phyloP scores from a whole-genome alignment of 2,329 filamentous ascomycete species.

The Pseudofabraea citricarpa region DNA sequence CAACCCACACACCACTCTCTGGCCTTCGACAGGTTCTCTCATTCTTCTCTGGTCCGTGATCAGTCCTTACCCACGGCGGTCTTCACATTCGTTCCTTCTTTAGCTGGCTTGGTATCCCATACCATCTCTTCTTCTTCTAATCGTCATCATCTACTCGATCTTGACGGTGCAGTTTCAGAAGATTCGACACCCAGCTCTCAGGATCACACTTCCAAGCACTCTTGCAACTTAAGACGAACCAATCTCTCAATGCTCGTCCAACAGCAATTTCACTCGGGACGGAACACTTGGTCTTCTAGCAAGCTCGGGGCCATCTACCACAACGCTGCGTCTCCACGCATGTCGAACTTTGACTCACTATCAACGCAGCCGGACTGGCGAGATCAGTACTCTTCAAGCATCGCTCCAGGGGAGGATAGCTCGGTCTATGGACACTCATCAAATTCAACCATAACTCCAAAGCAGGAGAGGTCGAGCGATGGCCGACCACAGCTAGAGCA shows the following conservation, averaged over 20 bases:
- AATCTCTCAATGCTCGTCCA: slow-evolving; percentile 31
- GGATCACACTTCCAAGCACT: slow-evolving; percentile 13
- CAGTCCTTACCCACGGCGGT: slow-evolving; percentile 18
- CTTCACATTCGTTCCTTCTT: slow-evolving; percentile 26
- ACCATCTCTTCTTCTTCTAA: slow-evolving; percentile 3
- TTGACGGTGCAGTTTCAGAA: no score
- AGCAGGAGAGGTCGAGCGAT: slow-evolving; percentile 13
- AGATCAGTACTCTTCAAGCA: slow-evolving; percentile 28
- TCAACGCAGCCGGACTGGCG: slow-evolving; percentile 30
- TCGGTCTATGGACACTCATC: slow-evolving; percentile 22
- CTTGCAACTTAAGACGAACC: slow-evolving; percentile 16
- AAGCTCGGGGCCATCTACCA: slow-evolving; percentile 29
- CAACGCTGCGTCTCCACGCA: slow-evolving; percentile 29
- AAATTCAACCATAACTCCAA: slow-evolving; percentile 18
- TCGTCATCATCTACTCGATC: background rate
- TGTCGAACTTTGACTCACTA: slow-evolving; percentile 31
- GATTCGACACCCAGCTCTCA: slow-evolving; percentile 1
- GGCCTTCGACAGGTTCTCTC: slow-evolving; percentile 20
- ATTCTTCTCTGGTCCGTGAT: slow-evolving; percentile 23
- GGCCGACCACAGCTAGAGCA: slow-evolving; percentile 23
- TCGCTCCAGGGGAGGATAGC: slow-evolving; percentile 23
- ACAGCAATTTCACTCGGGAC: slow-evolving; percentile 31
- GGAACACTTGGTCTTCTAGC: slow-evolving; percentile 32
- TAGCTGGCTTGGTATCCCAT: no score
- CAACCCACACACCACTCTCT: no score